Conservation (phyloP, 768 basidiomycete species). For the Candolleomyces eurysporus region DNA sequence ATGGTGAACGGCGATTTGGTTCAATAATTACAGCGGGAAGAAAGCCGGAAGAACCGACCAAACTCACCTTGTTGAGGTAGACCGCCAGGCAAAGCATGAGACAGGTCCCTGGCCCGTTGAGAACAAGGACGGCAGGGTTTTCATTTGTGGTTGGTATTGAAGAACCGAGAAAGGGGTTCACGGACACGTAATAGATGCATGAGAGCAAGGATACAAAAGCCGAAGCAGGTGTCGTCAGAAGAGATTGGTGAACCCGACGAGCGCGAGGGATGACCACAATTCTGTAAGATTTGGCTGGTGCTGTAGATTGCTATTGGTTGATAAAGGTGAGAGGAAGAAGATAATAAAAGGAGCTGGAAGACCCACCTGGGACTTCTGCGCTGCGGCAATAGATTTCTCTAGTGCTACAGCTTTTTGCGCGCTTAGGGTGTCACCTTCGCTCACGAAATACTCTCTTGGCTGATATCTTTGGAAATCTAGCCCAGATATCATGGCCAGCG, state of each 20-base stretch:
- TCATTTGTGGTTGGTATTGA: constrained; percentile 14
- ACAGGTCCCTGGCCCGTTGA: constrained; percentile 97
- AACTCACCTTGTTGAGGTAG: constrained; percentile 68
- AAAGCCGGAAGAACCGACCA: not conserved
- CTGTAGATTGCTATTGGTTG: not conserved
- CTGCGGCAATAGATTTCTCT: constrained; percentile 44
- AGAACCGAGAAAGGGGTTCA: constrained; percentile 45
- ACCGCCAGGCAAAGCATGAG: constrained; percentile 72
- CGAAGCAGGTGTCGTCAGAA: constrained; percentile 67
- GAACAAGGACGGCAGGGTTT: constrained; percentile 73
- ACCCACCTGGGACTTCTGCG: constrained; percentile 14
- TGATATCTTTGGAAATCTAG: constrained; percentile 76
- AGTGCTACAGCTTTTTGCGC: constrained; percentile 63
- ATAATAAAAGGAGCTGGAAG: not conserved
- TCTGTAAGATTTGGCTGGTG: constrained; percentile 30
- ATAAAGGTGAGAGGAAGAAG: constrained; percentile 1
- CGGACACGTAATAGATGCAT: constrained; percentile 60
- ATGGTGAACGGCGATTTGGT: not conserved
- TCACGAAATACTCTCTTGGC: constrained; percentile 77
- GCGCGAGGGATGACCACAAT: constrained; percentile 82
- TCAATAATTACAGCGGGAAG: not conserved
- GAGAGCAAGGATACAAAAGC: constrained; percentile 57
- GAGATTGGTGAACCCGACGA: constrained; percentile 78
- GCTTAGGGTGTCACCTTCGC: constrained; percentile 80
- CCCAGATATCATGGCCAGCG: constrained; percentile 65